Percentiles rank a stretch among this genome's conserved stretches.
phyloP scores from a whole-genome alignment of 2,329 filamentous ascomycete genomes.

The Didymella keratinophila region DNA sequence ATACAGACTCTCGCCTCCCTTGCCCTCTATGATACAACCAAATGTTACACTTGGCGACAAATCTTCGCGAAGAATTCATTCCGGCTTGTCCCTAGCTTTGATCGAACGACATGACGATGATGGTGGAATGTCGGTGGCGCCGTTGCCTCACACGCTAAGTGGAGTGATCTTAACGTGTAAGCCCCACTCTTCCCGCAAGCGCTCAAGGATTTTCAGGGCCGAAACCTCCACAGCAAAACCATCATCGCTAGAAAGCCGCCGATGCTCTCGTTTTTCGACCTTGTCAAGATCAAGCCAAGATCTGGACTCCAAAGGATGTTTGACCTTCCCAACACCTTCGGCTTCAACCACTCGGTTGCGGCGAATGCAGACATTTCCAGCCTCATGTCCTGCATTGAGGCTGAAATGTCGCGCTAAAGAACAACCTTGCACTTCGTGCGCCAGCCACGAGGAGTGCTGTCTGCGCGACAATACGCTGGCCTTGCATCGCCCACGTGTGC shows the following conservation, averaged over 20 bases:
- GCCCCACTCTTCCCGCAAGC: slow-evolving; percentile 36
- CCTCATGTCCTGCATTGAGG: slow-evolving; percentile 5
- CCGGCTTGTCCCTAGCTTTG: slow-evolving; percentile 33
- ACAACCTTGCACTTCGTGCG: background rate
- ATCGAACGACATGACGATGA: slow-evolving; percentile 36
- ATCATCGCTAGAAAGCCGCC: slow-evolving; percentile 7
- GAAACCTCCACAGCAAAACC: slow-evolving; percentile 10
- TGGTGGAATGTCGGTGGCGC: slow-evolving; percentile 32
- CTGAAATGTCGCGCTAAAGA: slow-evolving; percentile 6
- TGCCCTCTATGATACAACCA: slow-evolving; percentile 20
- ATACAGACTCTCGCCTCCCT: slow-evolving; percentile 25
- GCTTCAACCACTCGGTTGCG: background rate
- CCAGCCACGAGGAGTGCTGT: background rate
- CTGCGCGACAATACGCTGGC: background rate
- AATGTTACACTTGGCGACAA: slow-evolving; percentile 29
- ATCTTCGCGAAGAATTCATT: slow-evolving; percentile 22
- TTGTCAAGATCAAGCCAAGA: slow-evolving; percentile 15
- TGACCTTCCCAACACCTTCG: slow-evolving; percentile 10
- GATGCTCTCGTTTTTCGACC: slow-evolving; percentile 10
- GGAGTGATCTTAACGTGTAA: slow-evolving; percentile 34
- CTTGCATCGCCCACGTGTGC: slow-evolving; percentile 3
- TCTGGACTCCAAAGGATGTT: slow-evolving; percentile 2
- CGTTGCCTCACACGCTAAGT: slow-evolving; percentile 30
- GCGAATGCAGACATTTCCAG: slow-evolving; percentile 8
- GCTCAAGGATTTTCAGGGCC: slow-evolving; percentile 37